phyloP scores from a whole-genome alignment of 306 rosid species.

The Luffa acutangula region DNA sequence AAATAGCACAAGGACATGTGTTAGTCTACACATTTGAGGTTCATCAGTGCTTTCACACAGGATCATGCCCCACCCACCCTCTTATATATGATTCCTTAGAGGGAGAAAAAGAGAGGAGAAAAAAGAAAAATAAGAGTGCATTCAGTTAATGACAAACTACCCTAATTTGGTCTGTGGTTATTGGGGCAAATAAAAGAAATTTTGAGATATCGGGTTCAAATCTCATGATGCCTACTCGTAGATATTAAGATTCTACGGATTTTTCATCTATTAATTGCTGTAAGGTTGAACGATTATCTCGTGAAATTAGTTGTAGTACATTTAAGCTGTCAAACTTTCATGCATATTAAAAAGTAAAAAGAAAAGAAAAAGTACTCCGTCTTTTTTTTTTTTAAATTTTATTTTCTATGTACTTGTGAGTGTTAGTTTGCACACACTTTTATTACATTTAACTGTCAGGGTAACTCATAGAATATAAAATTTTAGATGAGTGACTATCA shows the following conservation, averaged over 20 bases:
- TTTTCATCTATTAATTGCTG: not conserved
- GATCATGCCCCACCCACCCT: constrained; percentile 17
- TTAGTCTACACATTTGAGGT: constrained; percentile 5
- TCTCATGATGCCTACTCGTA: not conserved
- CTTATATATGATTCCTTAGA: not conserved
- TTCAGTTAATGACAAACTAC: constrained; percentile 3
- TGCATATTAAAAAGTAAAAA: not conserved
- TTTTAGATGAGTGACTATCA: too few species aligned
- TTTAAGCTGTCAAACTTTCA: not conserved
- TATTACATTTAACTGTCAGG: too few species aligned
- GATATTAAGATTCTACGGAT: not conserved
- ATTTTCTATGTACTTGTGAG: too few species aligned
- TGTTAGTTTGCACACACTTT: too few species aligned
- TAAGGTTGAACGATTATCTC: not conserved
- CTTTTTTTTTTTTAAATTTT: too few species aligned
- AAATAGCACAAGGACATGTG: constrained; percentile 26
- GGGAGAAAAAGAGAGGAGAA: not conserved
- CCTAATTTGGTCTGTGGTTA: constrained; percentile 1
- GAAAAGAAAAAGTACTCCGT: too few species aligned
- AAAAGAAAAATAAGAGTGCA: not conserved
- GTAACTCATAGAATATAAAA: too few species aligned
- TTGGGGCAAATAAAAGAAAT: not conserved
- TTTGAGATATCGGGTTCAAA: not conserved
- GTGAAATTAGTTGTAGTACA: not conserved
- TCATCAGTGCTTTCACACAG: constrained; percentile 17